Evolutionary conservation across 495 filamentous ascomycete genomes (phyloP).

Genomic region (Achaetomiella virescens): DNA sequence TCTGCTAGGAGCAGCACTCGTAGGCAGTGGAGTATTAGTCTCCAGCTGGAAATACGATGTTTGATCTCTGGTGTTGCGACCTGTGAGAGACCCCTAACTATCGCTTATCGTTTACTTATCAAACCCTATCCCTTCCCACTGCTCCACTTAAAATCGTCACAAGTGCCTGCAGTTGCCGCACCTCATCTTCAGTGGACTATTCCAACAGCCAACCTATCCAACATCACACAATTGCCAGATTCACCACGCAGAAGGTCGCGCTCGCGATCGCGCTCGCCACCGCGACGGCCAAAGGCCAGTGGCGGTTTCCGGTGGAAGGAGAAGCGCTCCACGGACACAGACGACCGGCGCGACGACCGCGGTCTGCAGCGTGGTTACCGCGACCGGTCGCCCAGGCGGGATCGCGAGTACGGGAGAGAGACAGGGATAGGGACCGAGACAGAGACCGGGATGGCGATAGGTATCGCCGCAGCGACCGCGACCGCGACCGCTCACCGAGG

Average conservation of each 20-base stretch:
- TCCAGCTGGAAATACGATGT: neutral
- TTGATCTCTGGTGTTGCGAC: neutral
- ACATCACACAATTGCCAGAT: constrained; percentile 27
- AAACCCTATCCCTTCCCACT: neutral
- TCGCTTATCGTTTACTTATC: too few relatives aligned
- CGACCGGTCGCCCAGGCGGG: constrained; percentile 36
- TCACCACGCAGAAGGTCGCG: constrained; percentile 26
- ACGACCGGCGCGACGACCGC: constrained; percentile 43
- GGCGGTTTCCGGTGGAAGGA: constrained; percentile 63
- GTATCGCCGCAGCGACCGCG: constrained; percentile 9
- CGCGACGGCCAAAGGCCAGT: constrained; percentile 32
- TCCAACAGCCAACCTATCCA: neutral
- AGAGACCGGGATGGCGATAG: constrained; percentile 12
- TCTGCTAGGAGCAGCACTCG: neutral
- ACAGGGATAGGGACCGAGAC: constrained; percentile 20
- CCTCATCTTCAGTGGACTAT: neutral
- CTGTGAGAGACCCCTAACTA: too few relatives aligned
- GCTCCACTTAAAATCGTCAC: constrained; percentile 23
- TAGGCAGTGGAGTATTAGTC: neutral
- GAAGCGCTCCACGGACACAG: constrained; percentile 47
- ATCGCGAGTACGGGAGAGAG: constrained; percentile 15
- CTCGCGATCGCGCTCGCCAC: constrained; percentile 32
- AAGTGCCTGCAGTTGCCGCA: neutral
- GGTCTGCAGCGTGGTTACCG: constrained; percentile 50
- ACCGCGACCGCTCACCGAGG: constrained; percentile 4